phyloP scores from a whole-genome alignment of 352 stramenopile genomes.

The Globisporangium cylindrosporum region DNA sequence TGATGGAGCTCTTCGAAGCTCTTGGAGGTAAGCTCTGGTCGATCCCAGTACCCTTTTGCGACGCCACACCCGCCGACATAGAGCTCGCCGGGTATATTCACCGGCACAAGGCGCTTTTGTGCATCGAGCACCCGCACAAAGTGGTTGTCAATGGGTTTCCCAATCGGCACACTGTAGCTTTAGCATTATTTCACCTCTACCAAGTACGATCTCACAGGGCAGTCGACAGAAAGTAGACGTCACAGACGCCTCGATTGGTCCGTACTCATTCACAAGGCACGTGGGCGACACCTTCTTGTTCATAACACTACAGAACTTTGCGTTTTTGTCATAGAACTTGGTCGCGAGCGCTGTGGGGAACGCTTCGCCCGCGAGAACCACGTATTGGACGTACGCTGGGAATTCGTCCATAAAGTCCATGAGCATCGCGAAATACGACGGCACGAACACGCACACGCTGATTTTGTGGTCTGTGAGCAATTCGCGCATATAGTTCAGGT shows the following conservation, averaged over 20 bases:
- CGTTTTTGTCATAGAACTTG: conserved; percentile 3
- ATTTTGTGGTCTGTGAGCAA: conserved; percentile 26
- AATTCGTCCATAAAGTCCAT: conserved; percentile 33
- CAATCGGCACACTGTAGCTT: conserved; percentile 48
- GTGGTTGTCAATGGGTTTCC: conserved; percentile 46
- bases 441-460: conserved; percentile 56
- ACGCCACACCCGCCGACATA: conserved; percentile 70
- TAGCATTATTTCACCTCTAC: not conserved
- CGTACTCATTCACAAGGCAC: conserved; percentile 5
- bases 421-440: conserved; percentile 54
- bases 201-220: not conserved
- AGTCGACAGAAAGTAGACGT: conserved; percentile 3
- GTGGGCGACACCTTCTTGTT: not conserved
- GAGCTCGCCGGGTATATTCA: conserved; percentile 57
- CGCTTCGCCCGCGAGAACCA: conserved; percentile 1
- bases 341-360: not conserved
- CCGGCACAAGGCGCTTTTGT: conserved; percentile 34
- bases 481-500: conserved; percentile 34
- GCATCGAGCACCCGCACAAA: conserved; percentile 50
- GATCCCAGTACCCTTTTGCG: conserved; percentile 60
- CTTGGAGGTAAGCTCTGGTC: conserved; percentile 2
- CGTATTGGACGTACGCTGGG: not conserved
- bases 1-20: not conserved
- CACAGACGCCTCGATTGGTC: conserved; percentile 1
- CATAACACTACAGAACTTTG: not conserved